phyloP scores from a whole-genome alignment of 306 rosid genomes.

The Coriaria nepalensis region DNA sequence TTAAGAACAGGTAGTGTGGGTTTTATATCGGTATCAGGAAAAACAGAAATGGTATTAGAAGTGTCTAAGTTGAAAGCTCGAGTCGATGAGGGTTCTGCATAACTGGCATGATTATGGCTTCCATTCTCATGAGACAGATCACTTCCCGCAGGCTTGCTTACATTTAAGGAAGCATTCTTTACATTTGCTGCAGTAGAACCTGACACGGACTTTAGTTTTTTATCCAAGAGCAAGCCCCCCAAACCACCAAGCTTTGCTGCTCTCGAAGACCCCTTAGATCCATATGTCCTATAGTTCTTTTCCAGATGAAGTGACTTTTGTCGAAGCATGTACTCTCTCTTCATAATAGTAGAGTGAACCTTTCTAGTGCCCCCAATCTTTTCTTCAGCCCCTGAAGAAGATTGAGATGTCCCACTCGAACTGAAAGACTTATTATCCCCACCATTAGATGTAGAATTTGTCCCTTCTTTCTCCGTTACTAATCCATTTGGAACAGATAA shows the following conservation, averaged over 20 bases:
- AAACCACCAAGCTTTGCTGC: constrained; percentile 53
- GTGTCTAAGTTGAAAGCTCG: constrained; percentile 30
- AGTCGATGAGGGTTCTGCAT: constrained; percentile 27
- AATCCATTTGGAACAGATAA: constrained; percentile 26
- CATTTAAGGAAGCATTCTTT: constrained; percentile 55
- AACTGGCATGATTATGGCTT: constrained; percentile 30
- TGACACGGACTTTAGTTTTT: constrained; percentile 54
- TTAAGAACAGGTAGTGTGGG: constrained; percentile 12
- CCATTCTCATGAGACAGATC: constrained; percentile 42
- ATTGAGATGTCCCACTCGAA: constrained; percentile 34
- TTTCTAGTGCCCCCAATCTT: constrained; percentile 39
- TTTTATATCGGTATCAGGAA: constrained; percentile 16
- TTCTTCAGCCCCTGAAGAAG: constrained; percentile 31
- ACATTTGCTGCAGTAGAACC: constrained; percentile 49
- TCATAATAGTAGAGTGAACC: constrained; percentile 40
- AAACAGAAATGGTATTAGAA: constrained; percentile 19
- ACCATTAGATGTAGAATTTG: constrained; percentile 23
- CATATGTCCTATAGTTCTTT: constrained; percentile 52
- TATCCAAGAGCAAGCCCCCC: constrained; percentile 61
- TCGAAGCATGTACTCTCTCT: constrained; percentile 71
- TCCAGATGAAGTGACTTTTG: constrained; percentile 71
- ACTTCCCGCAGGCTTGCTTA: constrained; percentile 60
- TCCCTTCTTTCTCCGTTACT: constrained; percentile 30
- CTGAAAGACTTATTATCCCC: constrained; percentile 29
- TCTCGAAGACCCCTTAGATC: constrained; percentile 67